Evolutionary conservation across 805 yeast species (phyloP), one percentile per base, ranked within the genome.

Genomic region (Cyberlindnera amylophila): DNA sequence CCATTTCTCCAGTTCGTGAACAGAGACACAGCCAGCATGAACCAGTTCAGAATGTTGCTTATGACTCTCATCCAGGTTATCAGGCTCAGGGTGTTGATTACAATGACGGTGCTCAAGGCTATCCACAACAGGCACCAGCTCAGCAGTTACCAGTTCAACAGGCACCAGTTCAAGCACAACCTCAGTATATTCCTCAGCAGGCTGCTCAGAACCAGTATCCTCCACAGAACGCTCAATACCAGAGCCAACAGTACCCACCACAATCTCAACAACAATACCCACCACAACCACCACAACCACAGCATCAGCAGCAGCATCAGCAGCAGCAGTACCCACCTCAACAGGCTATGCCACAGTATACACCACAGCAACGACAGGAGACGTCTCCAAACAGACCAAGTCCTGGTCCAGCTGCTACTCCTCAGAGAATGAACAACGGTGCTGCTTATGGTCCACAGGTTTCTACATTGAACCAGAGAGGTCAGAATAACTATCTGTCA

Each of bases 1-100:
- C 46, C 12, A 18, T n/a, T 2, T 40, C 45, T 12, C 45, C 47
- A 18, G 34, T 28, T 3, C 46, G 44, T 36, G 33, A 34, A 3
- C 14, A 11, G 26, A 17, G 36, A 17, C 6, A 21, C 9, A 21
- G 24, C 9, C 24, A 21, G 9, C 24, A 18, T 13, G 11, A 13
- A n/a, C 12, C 15, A 15, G 37, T 13, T 18, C 32, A 26, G 27
- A n/a, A 11, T 9, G 24, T 6, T 21, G 24, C 24, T 21, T 9
- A 9, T 21, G 24, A 21, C 24, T 6, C 24, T 21, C 6, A 21
- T 9, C 8, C 24, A 21, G 24, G 24, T 6, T 21, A 21, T 21
- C 6, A 21, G 9, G 24, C 8, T 9, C 24, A 21, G 6, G 24
- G 24, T 21, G 9, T 21, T 21, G 24, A 21, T 21, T 21, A 21